phyloP scores from a whole-genome alignment of 2,329 filamentous ascomycete genomes.

The Aspergillus sp. region DNA sequence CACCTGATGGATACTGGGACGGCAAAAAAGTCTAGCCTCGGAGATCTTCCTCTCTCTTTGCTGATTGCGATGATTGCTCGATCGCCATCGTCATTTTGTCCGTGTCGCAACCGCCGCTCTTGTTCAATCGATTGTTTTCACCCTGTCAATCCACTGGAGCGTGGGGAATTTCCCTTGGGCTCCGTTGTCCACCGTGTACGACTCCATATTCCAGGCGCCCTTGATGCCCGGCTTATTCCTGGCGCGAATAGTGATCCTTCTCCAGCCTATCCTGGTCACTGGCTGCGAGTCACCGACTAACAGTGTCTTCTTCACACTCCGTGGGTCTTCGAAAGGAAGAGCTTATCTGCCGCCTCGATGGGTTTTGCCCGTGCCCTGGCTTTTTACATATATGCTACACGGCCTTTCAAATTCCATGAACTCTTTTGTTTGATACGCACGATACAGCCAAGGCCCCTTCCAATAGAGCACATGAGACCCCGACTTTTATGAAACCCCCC shows the following conservation, averaged over 20 bases:
- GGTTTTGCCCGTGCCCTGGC: conserved; percentile 12
- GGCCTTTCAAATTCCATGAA: not conserved
- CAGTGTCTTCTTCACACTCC: conserved; percentile 13
- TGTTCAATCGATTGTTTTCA: conserved; percentile 17
- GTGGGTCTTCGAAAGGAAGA: conserved; percentile 14
- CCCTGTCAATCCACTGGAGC: conserved; percentile 10
- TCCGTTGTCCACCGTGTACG: conserved; percentile 17
- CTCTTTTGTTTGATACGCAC: conserved; percentile 11
- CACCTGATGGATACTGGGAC: conserved; percentile 13
- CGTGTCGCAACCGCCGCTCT: conserved; percentile 7
- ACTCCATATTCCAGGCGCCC: conserved; percentile 9
- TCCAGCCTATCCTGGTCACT: conserved; percentile 15
- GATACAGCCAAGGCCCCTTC: not conserved
- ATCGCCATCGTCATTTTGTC: conserved; percentile 16
- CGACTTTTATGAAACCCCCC: not conserved
- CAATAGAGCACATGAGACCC: not conserved
- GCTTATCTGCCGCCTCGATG: conserved; percentile 19
- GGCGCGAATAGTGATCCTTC: conserved; percentile 15
- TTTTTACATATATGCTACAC: conserved; percentile 13
- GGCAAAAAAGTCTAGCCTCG: conserved; percentile 13
- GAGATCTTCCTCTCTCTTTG: conserved; percentile 16
- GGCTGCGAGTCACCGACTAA: conserved; percentile 3
- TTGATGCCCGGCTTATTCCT: conserved; percentile 17
- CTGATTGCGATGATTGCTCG: conserved; percentile 11
- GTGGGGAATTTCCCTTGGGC: conserved; percentile 12